Evolutionary conservation across 140 eudicot genomes (phyloP).

Genomic region (Anethum foeniculum): DNA sequence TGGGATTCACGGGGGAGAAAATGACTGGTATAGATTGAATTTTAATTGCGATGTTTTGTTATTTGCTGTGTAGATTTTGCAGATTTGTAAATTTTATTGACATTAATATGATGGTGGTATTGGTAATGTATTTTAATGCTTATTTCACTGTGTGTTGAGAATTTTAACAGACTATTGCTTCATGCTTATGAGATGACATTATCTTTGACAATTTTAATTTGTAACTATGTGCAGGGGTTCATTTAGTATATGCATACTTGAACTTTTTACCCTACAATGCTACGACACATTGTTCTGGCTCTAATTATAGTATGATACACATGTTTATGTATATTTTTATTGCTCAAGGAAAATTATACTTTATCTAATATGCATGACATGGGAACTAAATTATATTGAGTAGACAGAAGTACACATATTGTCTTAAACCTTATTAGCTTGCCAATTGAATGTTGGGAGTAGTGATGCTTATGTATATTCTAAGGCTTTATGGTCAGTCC

Average conservation of each 20-base stretch:
- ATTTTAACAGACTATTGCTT: neutral
- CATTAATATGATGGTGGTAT: neutral
- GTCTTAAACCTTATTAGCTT: neutral
- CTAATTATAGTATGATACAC: neutral
- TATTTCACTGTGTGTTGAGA: neutral
- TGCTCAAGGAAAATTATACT: neutral
- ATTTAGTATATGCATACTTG: neutral
- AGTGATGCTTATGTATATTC: neutral
- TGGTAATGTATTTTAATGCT: neutral
- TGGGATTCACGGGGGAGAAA: conserved; percentile 34
- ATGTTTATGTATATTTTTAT: neutral
- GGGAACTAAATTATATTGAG: conserved; percentile 9
- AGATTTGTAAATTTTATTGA: neutral
- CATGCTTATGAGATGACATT: neutral
- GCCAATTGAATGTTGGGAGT: neutral
- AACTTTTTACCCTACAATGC: neutral
- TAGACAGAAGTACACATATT: neutral
- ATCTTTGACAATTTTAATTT: neutral
- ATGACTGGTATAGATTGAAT: conserved; percentile 30
- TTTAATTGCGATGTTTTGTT: neutral
- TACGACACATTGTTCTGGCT: neutral
- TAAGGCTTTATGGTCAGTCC: neutral
- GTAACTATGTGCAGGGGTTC: neutral
- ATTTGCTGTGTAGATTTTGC: neutral
- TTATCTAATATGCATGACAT: neutral